phyloP scores from a whole-genome alignment of 2,329 filamentous ascomycete genomes.

The Metarhizium brunneum region DNA sequence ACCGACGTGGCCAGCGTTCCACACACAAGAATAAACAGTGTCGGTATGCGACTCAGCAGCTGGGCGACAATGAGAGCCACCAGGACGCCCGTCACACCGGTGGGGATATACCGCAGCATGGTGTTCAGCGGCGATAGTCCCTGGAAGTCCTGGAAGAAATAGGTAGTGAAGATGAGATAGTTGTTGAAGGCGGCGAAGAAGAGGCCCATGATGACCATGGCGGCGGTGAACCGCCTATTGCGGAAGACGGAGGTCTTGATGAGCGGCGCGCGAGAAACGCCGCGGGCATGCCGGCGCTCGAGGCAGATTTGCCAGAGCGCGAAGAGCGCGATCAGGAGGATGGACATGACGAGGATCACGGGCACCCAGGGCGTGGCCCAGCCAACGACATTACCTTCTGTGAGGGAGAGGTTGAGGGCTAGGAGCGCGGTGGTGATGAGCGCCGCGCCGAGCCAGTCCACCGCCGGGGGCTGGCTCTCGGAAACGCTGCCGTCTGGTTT shows the following conservation, averaged over 20 bases:
- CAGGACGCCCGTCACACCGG: slow-evolving; percentile 49
- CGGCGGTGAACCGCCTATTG: slow-evolving; percentile 49
- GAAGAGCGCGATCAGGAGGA: slow-evolving; percentile 47
- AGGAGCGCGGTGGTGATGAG: slow-evolving; percentile 54
- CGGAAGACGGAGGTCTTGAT: slow-evolving; percentile 58
- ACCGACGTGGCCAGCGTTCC: slow-evolving; percentile 48
- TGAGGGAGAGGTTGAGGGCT: slow-evolving; percentile 55
- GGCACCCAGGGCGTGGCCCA: slow-evolving; percentile 57
- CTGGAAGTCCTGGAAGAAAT: slow-evolving; percentile 61
- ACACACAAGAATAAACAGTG: slow-evolving; percentile 46
- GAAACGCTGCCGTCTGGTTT: neutral
- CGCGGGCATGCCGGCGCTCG: slow-evolving; percentile 14
- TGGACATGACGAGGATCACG: slow-evolving; percentile 46
- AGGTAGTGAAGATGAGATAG: slow-evolving; percentile 58
- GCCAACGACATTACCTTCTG: slow-evolving; percentile 60
- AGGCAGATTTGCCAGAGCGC: slow-evolving; percentile 48
- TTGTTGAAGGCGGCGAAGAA: slow-evolving; percentile 63
- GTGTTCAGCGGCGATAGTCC: slow-evolving; percentile 54
- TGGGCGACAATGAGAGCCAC: slow-evolving; percentile 46
- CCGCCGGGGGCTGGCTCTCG: slow-evolving; percentile 17
- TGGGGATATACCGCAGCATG: slow-evolving; percentile 59
- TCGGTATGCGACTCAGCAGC: slow-evolving; percentile 48
- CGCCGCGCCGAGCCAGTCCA: slow-evolving; percentile 59
- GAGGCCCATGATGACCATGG: slow-evolving; percentile 54
- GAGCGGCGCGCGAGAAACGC: slow-evolving; percentile 36